Percentiles rank a stretch among this genome's conserved stretches.
phyloP scores from a whole-genome alignment of 345 rosid species.

The Melaleuca alternifolia region DNA sequence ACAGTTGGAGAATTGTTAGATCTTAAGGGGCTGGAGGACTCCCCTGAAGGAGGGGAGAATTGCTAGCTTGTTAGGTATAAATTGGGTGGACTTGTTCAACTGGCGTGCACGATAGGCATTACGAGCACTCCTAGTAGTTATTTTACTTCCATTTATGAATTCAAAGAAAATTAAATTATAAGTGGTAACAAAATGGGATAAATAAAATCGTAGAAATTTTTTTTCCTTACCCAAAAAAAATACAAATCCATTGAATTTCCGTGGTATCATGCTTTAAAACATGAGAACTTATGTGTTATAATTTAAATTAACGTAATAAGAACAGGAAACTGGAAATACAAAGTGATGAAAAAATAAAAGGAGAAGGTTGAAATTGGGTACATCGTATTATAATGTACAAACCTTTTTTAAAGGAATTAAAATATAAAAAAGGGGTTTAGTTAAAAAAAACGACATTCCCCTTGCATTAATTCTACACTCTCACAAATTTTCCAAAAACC shows the following conservation, averaged over 20 bases:
- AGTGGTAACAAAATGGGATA: neutral
- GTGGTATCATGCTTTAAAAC: neutral
- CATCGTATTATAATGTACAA: neutral
- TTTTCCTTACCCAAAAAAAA: too few species aligned
- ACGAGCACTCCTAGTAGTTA: neutral
- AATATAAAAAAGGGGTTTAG: neutral
- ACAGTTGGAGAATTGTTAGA: too few species aligned
- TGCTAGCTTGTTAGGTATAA: too few species aligned
- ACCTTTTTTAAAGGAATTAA: neutral
- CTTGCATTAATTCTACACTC: neutral
- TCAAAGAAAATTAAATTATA: neutral
- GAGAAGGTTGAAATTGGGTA: neutral
- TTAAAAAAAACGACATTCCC: neutral
- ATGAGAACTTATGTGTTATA: neutral
- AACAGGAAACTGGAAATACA: neutral
- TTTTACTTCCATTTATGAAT: neutral
- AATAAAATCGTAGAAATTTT: neutral
- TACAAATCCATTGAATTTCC: neutral
- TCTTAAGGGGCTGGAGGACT: too few species aligned
- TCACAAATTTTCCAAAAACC: neutral
- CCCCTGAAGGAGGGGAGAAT: too few species aligned
- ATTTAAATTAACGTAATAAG: neutral
- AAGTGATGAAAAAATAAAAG: neutral
- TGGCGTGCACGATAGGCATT: neutral
- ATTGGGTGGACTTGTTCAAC: neutral